Evolutionary conservation across 2,329 filamentous ascomycete species (phyloP).

Genomic region (Ceratocystis alfenasii): DNA sequence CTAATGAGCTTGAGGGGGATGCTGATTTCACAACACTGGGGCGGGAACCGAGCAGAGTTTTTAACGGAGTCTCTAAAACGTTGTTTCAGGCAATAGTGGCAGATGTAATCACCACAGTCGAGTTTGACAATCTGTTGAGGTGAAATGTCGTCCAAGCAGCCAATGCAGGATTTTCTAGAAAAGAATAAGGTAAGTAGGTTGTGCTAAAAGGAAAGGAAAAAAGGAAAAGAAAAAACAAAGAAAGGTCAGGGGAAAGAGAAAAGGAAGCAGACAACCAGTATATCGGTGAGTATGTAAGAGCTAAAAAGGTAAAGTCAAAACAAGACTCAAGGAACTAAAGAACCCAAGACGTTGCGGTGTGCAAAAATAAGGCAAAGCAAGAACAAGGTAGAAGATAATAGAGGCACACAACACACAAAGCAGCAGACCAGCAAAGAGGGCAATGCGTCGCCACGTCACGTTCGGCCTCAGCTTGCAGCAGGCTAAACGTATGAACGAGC

Average conservation of each 20-base stretch:
- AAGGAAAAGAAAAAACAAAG: neutral
- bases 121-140: conserved; percentile 55
- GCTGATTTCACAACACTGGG: conserved; percentile 60
- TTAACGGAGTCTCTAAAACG: conserved; percentile 64
- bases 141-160: conserved; percentile 58
- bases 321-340: neutral
- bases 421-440: conserved; percentile 10
- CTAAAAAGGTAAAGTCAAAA: conserved; percentile 9
- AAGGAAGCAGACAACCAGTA: neutral
- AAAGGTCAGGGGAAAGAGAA: conserved; percentile 3
- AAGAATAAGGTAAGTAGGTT: conserved; percentile 7
- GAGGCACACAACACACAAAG: conserved; percentile 11
- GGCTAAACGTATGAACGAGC: neutral
- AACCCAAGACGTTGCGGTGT: neutral
- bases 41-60: conserved; percentile 74
- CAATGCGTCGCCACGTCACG: conserved; percentile 22
- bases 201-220: conserved; percentile 6
- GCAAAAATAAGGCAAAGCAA: neutral
- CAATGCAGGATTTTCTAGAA: conserved; percentile 55
- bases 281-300: conserved; percentile 7
- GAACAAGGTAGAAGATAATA: neutral
- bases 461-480: conserved; percentile 1
- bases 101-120: conserved; percentile 71
- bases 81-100: conserved; percentile 60
- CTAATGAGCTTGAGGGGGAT: conserved; percentile 70